Evolutionary conservation across 768 basidiomycete genomes (phyloP), one percentile per base, ranked within the genome.

Genomic region (Tylopilus vinaceipallidus): DNA sequence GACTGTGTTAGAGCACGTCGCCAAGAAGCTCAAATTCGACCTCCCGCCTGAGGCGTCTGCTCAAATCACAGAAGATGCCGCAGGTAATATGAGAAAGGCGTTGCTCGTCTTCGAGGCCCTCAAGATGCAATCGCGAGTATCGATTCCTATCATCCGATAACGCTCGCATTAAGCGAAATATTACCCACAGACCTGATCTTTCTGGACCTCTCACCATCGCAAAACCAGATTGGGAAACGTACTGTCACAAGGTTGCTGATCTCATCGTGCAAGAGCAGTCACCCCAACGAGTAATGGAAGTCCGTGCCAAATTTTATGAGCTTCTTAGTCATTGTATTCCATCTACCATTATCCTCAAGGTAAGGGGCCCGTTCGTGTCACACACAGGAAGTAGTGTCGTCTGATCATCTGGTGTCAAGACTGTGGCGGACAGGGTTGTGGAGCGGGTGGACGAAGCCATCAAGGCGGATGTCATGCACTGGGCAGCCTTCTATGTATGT

Each of bases 161-260:
- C 40, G 8, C 2, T 27, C 46, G n/a, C n/a, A n/a, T n/a, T n/a
- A n/a, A n/a, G n/a, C 16, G 41, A 36, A 41, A 44, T 42, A 32
- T 46, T 43, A 22, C 8, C 50, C 41, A 12, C 59, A 92, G 90
- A 47, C 88, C 90, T n/a, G 89, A 93, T 65, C 76, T 95, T 33
- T 79, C 83, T 5, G 88, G 89, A 27, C 72, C 87, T 33, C 70
- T 93, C 49, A 77, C 79, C 29, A 92, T 95, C 49, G 92, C 94
- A 13, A 94, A 98, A 69, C 94, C 97, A n/a, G 97, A 99, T 63
- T 99, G 97, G 97, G 97, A 99, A 68, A 90, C 88, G 11, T 99
- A 97, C 65, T 97, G 95, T 58, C 77, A 85, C 57, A 92, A 93
- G 65, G 85, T 98, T 11, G 94, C 88, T 13, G 92, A 95, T 66